These are phyloP conservation scores for Xylaria digitata DNA, from an alignment of 2,329 filamentous ascomycete species.

Conservation along the genomic window DNA sequence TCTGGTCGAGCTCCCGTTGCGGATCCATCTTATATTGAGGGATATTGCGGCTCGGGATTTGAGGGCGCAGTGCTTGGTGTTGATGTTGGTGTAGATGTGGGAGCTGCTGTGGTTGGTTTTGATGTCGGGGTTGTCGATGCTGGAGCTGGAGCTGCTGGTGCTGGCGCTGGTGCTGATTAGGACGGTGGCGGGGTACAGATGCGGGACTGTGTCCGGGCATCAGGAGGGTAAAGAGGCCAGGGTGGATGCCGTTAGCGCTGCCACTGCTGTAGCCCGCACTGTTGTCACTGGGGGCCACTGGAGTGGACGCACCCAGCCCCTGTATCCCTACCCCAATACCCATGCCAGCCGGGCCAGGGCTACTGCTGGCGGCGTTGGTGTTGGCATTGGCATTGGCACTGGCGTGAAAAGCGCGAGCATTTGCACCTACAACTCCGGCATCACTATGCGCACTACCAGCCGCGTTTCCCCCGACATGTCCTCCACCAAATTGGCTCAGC, in stretches of 20 bases:
- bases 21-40: constrained; percentile 54
- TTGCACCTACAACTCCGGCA: constrained; percentile 34
- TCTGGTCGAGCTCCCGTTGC: constrained; percentile 47
- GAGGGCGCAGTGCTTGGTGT: constrained; percentile 32
- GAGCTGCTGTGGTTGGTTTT: constrained; percentile 31
- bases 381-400: constrained; percentile 35
- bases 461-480: constrained; percentile 38
- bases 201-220: constrained; percentile 18
- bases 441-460: constrained; percentile 25
- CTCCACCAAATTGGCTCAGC: constrained; percentile 44
- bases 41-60: constrained; percentile 25
- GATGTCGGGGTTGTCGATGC: constrained; percentile 12
- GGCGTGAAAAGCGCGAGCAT: constrained; percentile 43
- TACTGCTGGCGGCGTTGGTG: constrained; percentile 42
- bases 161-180: constrained; percentile 27
- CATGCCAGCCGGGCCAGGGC: constrained; percentile 36
- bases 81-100: constrained; percentile 9
- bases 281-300: constrained; percentile 41
- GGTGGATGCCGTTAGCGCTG: constrained; percentile 29
- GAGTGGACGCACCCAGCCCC: constrained; percentile 30
- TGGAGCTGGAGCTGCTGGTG: constrained; percentile 7
- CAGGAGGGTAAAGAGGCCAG: constrained; percentile 28
- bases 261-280: constrained; percentile 33
- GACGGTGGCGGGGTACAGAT: constrained; percentile 28
- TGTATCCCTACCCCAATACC: constrained; percentile 26